Evolutionary conservation across 208 protist species (phyloP).

Genomic region (Leptomonas pyrrhocoris): DNA sequence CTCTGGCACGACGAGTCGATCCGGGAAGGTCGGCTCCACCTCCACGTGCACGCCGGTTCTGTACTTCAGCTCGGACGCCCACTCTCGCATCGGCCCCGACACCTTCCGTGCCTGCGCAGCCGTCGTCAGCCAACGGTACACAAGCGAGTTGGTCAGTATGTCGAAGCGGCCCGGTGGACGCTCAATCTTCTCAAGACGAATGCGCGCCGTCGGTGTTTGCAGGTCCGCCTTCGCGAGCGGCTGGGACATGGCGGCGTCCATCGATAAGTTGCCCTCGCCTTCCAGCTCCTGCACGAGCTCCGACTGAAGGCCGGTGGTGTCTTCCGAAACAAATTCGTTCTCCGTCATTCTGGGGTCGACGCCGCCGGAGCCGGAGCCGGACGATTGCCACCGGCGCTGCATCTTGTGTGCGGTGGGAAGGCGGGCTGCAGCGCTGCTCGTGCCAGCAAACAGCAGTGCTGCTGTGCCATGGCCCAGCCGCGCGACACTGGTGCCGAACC

Average conservation of each 20-base stretch:
- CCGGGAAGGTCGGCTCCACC: slow-evolving; percentile 77
- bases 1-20: slow-evolving; percentile 35
- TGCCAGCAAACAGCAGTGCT: background rate
- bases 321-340: slow-evolving; percentile 29
- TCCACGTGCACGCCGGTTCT: slow-evolving; percentile 90
- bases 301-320: slow-evolving; percentile 48
- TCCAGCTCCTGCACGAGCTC: slow-evolving; percentile 69
- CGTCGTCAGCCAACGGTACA: slow-evolving; percentile 88
- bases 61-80: slow-evolving; percentile 91
- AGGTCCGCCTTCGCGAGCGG: slow-evolving; percentile 31
- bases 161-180: slow-evolving; percentile 82
- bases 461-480: background rate
- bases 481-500: background rate
- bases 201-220: slow-evolving; percentile 32
- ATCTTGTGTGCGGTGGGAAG: background rate
- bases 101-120: slow-evolving; percentile 77
- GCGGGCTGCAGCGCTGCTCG: background rate
- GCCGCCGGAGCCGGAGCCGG: background rate
- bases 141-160: slow-evolving; percentile 87
- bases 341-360: background rate
- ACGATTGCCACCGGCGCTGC: slow-evolving; percentile 25
- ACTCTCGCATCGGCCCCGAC: slow-evolving; percentile 89
- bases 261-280: slow-evolving; percentile 44
- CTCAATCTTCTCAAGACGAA: slow-evolving; percentile 68
- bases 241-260: slow-evolving; percentile 30